These are phyloP conservation scores for Fusarium hostae DNA, from an alignment of 2,329 filamentous ascomycete genomes.

Conservation along the genomic window DNA sequence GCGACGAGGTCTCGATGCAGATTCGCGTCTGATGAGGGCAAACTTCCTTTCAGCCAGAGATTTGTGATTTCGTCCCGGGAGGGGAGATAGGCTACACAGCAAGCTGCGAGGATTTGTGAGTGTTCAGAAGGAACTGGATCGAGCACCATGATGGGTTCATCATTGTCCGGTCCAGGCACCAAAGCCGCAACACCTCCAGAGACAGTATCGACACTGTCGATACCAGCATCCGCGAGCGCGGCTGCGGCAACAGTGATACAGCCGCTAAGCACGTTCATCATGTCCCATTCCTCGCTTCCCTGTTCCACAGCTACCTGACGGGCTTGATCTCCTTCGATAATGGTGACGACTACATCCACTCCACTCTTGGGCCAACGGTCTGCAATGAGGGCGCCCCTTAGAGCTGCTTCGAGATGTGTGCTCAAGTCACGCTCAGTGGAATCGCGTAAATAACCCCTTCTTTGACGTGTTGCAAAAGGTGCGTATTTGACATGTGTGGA, in stretches of 20 bases:
- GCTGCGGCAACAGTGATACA: slow-evolving; percentile 95
- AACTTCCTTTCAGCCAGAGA: slow-evolving; percentile 86
- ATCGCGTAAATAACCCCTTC: slow-evolving; percentile 88
- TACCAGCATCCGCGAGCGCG: slow-evolving; percentile 91
- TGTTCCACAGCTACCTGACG: slow-evolving; percentile 59
- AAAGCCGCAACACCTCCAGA: slow-evolving; percentile 89
- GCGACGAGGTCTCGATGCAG: slow-evolving; percentile 52
- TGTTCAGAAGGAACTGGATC: slow-evolving; percentile 89
- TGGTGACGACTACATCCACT: slow-evolving; percentile 92
- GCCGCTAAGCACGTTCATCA: slow-evolving; percentile 90
- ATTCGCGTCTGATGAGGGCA: slow-evolving; percentile 54
- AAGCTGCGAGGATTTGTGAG: slow-evolving; percentile 79
- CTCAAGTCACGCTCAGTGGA: slow-evolving; percentile 88
- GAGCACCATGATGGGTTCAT: slow-evolving; percentile 67
- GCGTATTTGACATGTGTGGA: slow-evolving; percentile 97
- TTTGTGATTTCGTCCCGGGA: slow-evolving; percentile 91
- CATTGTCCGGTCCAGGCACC: slow-evolving; percentile 57
- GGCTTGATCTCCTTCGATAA: slow-evolving; percentile 93
- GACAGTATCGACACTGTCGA: slow-evolving; percentile 93
- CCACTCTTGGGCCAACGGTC: slow-evolving; percentile 99
- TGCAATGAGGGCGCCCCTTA: slow-evolving; percentile 89
- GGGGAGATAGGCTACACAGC: slow-evolving; percentile 90
- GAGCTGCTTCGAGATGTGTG: slow-evolving; percentile 88
- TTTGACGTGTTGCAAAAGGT: slow-evolving; percentile 85
- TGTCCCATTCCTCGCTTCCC: slow-evolving; percentile 78